Evolutionary conservation across 2,329 filamentous ascomycete genomes (phyloP).

Genomic region (Botrytis medusae): DNA sequence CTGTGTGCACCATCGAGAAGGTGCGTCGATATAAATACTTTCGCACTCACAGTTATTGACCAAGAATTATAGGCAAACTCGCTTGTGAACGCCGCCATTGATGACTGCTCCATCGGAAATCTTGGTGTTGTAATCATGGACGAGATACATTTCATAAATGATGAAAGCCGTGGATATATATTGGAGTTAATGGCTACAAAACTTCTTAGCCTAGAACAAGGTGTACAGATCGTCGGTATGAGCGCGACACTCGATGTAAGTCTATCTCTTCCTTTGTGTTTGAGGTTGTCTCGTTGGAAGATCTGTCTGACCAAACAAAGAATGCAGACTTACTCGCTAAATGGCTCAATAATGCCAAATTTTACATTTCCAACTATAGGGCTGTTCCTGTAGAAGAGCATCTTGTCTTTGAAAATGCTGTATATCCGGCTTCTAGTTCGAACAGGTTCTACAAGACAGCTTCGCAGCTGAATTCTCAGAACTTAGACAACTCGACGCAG

Average conservation of each 20-base stretch:
- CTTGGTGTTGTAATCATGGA: constrained; percentile 70
- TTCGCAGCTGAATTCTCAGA: constrained; percentile 40
- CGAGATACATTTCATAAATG: constrained; percentile 80
- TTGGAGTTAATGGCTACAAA: constrained; percentile 75
- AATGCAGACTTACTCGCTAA: constrained; percentile 67
- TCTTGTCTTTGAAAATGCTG: constrained; percentile 66
- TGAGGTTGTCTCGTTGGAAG: background rate
- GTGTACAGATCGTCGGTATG: constrained; percentile 74
- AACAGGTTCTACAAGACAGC: constrained; percentile 58
- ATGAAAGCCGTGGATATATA: constrained; percentile 74
- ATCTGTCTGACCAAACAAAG: constrained; percentile 42
- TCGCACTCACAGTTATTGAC: background rate
- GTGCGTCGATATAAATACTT: constrained; percentile 38
- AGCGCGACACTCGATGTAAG: constrained; percentile 71
- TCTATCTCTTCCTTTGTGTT: background rate
- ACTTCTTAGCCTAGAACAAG: constrained; percentile 64
- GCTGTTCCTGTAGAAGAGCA: constrained; percentile 76
- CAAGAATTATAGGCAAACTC: constrained; percentile 61
- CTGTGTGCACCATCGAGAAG: constrained; percentile 79
- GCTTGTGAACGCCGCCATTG: constrained; percentile 70
- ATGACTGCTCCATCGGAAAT: constrained; percentile 63
- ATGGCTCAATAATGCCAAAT: constrained; percentile 67
- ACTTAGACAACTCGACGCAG: constrained; percentile 39
- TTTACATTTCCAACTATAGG: constrained; percentile 70
- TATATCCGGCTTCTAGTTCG: constrained; percentile 63